phyloP scores from a whole-genome alignment of 1,284 basidiomycete species.

The Moniliella sp. region DNA sequence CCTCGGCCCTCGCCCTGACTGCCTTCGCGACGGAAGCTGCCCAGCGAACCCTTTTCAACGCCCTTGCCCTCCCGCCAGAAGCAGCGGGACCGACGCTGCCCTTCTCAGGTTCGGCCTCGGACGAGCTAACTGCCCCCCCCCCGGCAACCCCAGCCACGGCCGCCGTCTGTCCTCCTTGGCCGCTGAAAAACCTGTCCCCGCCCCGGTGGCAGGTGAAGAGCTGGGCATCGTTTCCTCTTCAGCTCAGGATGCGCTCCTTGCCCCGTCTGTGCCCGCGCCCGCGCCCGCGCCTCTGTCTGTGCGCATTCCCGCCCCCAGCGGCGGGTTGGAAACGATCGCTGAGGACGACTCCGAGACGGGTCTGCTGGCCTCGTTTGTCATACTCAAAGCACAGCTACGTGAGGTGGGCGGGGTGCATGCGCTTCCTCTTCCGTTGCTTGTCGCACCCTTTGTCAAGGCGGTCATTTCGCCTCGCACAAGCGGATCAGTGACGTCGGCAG shows the following conservation, averaged over 20 bases:
- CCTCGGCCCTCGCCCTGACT: background rate
- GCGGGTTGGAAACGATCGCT: background rate
- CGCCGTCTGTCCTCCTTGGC: background rate
- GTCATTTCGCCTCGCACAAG: slow-evolving; percentile 78
- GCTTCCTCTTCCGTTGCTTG: slow-evolving; percentile 15
- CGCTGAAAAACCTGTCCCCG: no score
- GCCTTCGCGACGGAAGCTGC: background rate
- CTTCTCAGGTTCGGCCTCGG: background rate
- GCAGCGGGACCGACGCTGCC: background rate
- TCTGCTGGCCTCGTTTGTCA: slow-evolving; percentile 70
- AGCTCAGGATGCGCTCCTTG: no score
- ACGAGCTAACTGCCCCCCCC: background rate
- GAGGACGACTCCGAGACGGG: slow-evolving; percentile 8
- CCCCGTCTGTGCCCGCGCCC: no score
- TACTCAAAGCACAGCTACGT: slow-evolving; percentile 54
- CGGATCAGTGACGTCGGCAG: slow-evolving; percentile 73
- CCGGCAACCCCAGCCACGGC: background rate
- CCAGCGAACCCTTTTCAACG: background rate
- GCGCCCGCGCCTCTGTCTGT: no score
- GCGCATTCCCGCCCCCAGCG: no score
- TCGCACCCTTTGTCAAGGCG: slow-evolving; percentile 55
- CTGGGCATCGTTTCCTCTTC: no score
- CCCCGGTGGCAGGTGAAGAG: no score
- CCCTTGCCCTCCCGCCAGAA: no score
- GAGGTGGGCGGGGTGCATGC: slow-evolving; percentile 47